Conservation (phyloP, 78 protist genomes). For the Chrysochromulina tobinii region DNA sequence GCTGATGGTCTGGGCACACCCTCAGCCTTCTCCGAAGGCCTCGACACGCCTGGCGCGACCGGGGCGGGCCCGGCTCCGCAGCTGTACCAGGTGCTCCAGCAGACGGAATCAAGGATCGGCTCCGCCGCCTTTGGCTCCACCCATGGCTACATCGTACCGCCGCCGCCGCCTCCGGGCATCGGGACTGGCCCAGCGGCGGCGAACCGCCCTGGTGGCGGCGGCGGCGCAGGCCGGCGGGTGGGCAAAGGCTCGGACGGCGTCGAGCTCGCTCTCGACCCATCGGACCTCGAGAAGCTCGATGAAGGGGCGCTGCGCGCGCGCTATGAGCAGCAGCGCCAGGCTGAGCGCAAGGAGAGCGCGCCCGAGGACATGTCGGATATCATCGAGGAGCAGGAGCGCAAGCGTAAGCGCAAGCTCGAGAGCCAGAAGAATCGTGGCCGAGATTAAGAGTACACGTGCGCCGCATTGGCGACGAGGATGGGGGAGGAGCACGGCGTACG, state of each 20-base stretch:
- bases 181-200: neutral
- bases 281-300: slow-evolving; percentile 51
- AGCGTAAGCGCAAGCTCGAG: neutral
- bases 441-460: no score
- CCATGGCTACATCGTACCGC: slow-evolving; percentile 24
- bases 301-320: slow-evolving; percentile 17
- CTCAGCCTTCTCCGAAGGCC: neutral
- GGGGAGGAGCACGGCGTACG: no score
- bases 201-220: no score
- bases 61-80: neutral
- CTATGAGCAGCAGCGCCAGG: slow-evolving; percentile 19
- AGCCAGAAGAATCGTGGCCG: no score
- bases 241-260: neutral
- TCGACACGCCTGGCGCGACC: slow-evolving; percentile 38
- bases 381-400: slow-evolving; percentile 25
- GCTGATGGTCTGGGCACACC: neutral
- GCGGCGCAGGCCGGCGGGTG: neutral
- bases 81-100: slow-evolving; percentile 31
- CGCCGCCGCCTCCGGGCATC: neutral
- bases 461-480: no score
- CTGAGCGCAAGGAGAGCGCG: neutral
- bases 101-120: slow-evolving; percentile 8
- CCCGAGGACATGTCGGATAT: slow-evolving; percentile 53
- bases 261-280: slow-evolving; percentile 45
- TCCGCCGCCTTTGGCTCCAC: slow-evolving; percentile 9